These are phyloP conservation scores for Colletotrichum phormii DNA, from an alignment of 2,329 filamentous ascomycete species.

Conservation along the genomic window DNA sequence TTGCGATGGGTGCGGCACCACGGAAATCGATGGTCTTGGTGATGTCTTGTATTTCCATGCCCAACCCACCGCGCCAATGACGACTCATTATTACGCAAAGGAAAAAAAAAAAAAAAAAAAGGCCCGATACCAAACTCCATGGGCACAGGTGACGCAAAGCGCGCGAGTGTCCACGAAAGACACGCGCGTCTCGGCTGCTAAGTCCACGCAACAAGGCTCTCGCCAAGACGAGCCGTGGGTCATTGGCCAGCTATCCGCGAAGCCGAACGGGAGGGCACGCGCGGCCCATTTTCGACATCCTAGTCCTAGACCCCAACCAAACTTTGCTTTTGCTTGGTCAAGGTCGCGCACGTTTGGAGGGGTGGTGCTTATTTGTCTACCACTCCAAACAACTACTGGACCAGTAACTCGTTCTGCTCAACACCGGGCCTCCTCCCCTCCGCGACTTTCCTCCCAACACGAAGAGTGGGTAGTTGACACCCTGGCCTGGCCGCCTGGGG, in stretches of 20 bases:
- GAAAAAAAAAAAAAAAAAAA: too few species aligned
- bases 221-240: background rate
- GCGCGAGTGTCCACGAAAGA: background rate
- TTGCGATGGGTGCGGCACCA: background rate
- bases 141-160: background rate
- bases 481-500: too few species aligned
- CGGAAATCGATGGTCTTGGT: background rate
- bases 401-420: background rate
- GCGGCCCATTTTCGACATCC: background rate
- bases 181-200: constrained; percentile 15
- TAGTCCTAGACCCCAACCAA: background rate
- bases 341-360: background rate
- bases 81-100: background rate
- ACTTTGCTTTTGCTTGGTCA: background rate
- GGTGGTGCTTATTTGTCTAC: background rate
- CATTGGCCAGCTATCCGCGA: constrained; percentile 10
- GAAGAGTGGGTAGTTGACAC: background rate
- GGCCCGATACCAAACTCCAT: background rate
- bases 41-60: background rate
- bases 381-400: background rate
- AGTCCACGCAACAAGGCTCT: background rate
- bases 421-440: background rate
- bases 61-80: background rate
- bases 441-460: background rate
- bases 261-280: background rate